These are phyloP conservation scores for Conringia planisiliqua DNA, from an alignment of 345 rosid species.

Conservation along the genomic window DNA sequence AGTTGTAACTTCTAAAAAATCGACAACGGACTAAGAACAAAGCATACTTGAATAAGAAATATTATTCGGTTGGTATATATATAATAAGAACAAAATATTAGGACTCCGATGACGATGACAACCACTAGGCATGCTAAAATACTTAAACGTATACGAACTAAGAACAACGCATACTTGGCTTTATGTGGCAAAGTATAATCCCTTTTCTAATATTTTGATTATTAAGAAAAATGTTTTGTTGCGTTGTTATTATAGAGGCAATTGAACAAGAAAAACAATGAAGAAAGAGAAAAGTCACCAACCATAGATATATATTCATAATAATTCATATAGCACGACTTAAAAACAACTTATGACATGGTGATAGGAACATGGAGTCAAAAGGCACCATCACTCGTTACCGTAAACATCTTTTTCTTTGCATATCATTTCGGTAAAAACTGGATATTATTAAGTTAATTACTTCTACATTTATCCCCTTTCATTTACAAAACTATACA, in stretches of 20 bases:
- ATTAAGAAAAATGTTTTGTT: no score
- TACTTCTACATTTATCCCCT: neutral
- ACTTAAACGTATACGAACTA: no score
- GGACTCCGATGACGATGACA: no score
- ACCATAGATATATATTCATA: neutral
- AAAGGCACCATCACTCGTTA: neutral
- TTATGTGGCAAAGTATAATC: no score
- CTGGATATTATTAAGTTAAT: neutral
- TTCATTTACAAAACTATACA: slow-evolving; percentile 25
- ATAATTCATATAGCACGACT: neutral
- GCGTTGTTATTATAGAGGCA: no score
- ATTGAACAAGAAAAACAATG: neutral
- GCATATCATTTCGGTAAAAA: neutral
- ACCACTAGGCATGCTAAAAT: no score
- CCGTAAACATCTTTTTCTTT: slow-evolving; percentile 1
- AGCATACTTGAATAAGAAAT: no score
- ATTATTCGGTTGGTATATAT: no score
- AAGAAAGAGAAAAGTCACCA: neutral
- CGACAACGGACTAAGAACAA: no score
- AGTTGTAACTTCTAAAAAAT: neutral
- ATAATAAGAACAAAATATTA: no score
- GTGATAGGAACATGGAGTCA: neutral
- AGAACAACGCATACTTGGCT: neutral
- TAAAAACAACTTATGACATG: neutral
- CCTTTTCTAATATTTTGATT: no score